phyloP scores from a whole-genome alignment of 1,284 basidiomycete genomes.

The Cryptococcus wingfieldii region DNA sequence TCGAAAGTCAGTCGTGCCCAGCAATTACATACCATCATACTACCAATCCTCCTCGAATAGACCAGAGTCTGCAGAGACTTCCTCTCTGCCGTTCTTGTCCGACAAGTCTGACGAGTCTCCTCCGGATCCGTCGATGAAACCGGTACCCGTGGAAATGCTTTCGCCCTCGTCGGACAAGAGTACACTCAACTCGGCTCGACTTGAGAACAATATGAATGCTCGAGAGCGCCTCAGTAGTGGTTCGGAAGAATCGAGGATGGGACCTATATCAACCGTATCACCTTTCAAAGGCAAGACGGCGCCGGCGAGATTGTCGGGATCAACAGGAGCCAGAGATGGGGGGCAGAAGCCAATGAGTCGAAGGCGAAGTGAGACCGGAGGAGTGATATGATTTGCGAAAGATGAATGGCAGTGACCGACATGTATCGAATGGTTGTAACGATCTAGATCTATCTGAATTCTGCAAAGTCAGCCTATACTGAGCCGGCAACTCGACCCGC shows the following conservation, averaged over 20 bases:
- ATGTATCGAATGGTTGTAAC: too few relatives aligned
- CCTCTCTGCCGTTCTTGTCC: neutral
- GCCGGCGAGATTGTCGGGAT: neutral
- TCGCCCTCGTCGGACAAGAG: neutral
- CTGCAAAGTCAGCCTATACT: too few relatives aligned
- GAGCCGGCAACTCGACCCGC: too few relatives aligned
- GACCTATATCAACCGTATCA: neutral
- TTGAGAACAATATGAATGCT: neutral
- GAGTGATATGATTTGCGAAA: neutral
- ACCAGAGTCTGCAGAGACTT: neutral
- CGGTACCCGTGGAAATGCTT: neutral
- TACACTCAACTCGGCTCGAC: neutral
- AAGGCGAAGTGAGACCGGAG: neutral
- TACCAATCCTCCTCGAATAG: neutral
- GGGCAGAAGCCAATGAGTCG: neutral
- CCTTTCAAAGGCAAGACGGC: neutral
- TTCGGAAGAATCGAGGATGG: neutral
- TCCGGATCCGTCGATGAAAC: neutral
- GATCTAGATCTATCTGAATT: too few relatives aligned
- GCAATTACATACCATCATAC: slow-evolving; percentile 2
- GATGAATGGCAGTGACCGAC: too few relatives aligned
- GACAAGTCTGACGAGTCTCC: neutral
- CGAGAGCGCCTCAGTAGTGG: neutral
- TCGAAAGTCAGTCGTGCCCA: slow-evolving; percentile 1
- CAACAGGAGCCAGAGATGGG: neutral